These are phyloP conservation scores for Plasmopara muralis DNA, from an alignment of 352 stramenopile genomes.

Conservation along the genomic window DNA sequence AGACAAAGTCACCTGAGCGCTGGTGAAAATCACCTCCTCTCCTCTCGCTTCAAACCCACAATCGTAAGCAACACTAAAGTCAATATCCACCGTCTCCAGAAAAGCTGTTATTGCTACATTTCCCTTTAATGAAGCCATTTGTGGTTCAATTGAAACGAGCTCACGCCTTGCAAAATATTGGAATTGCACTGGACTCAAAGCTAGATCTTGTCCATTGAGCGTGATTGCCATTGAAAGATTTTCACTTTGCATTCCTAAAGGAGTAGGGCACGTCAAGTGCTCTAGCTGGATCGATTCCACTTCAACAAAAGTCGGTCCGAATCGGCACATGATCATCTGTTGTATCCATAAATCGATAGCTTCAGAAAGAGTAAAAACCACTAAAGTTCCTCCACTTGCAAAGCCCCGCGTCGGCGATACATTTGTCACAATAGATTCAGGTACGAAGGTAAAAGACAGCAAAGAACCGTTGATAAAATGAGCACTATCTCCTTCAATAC, in stretches of 20 bases:
- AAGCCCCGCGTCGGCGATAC: constrained; percentile 17
- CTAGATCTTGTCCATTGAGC: constrained; percentile 25
- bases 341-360: constrained; percentile 6
- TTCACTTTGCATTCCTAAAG: constrained; percentile 7
- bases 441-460: constrained; percentile 27
- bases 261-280: constrained; percentile 21
- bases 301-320: constrained; percentile 18
- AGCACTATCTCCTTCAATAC: constrained; percentile 8
- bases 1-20: constrained; percentile 1
- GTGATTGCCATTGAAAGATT: constrained; percentile 17
- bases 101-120: constrained; percentile 16
- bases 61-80: constrained; percentile 8
- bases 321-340: constrained; percentile 18
- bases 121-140: constrained; percentile 11
- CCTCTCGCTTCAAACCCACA: constrained; percentile 26
- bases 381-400: constrained; percentile 19
- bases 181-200: constrained; percentile 13
- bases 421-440: constrained; percentile 21
- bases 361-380: constrained; percentile 22
- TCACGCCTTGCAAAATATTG: constrained; percentile 19
- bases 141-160: constrained; percentile 26
- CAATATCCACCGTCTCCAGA: constrained; percentile 15
- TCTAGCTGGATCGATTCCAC: constrained; percentile 4
- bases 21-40: constrained; percentile 7
- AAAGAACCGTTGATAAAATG: constrained; percentile 8